Base-by-base conservation (phyloP, 768 basidiomycete genomes). In the Auriscalpium vulgare region DNA sequence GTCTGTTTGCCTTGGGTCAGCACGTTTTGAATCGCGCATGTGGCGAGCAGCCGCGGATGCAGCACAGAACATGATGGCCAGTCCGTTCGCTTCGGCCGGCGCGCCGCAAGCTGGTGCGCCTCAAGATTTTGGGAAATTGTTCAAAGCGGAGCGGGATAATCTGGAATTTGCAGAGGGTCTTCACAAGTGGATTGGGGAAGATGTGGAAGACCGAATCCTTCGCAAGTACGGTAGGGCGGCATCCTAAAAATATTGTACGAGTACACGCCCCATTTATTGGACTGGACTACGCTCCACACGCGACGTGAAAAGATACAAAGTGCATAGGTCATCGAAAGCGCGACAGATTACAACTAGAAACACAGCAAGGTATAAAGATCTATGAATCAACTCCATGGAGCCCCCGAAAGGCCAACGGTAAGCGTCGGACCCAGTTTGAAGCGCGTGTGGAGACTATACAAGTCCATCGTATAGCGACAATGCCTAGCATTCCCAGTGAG, bases 381-480 rank as follows among this genome's bases (percentile, higher is more conserved):
- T 54, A 36, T 36, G 23, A 54, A 53, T 50, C 49, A 50, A 37
- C 52, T 37, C 29, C 29, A 29, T 29, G 29, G 2, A 5, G 29
- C 29, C 21, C 29, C 4, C 29, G 29, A 29, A 29, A 29, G 7
- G 29, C 34, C 36, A 38, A n/a, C 34, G 46, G 50, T 47, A 46
- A 40, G 37, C 36, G 47, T 53, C 50, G 10, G 13, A 53, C 23
- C 23, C 40, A 44, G 17, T 14, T 43, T 4, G 3, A 43, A 47
- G 48, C 36, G 21, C 40, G 6, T n/a, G 17, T 17, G 23, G 19
- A 38, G 17, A 40, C 48, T 57, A 95, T 67, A 95, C 93, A 60
- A 97, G 77, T 37, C 94, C 95, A 63, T 97, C 95, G 69, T 97
- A 98, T 59, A 98, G 75, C 51, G 94, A 97, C 59, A 98, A 72